These are phyloP conservation scores for Dactylella cylindrospora DNA, from an alignment of 2,329 filamentous ascomycete species.

Conservation along the genomic window DNA sequence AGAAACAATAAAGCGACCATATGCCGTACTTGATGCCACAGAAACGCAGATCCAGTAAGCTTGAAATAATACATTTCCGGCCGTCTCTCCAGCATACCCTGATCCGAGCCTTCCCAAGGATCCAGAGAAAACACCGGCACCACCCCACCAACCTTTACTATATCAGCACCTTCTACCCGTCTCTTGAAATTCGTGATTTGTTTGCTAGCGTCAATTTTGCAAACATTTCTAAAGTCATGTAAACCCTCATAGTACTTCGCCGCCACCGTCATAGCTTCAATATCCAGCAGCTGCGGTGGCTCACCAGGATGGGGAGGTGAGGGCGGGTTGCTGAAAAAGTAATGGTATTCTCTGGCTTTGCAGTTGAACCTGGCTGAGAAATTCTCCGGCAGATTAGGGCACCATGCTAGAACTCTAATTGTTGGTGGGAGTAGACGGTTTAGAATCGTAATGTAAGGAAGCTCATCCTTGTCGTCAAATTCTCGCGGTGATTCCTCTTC, in stretches of 20 bases:
- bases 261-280: slow-evolving; percentile 79
- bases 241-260: slow-evolving; percentile 77
- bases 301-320: slow-evolving; percentile 19
- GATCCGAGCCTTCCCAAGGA: slow-evolving; percentile 1
- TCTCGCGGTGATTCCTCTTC: slow-evolving; percentile 49
- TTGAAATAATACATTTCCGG: slow-evolving; percentile 77
- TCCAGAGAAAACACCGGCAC: slow-evolving; percentile 58
- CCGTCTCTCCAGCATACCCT: slow-evolving; percentile 14
- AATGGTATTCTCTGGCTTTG: slow-evolving; percentile 85
- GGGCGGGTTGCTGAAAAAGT: slow-evolving; percentile 90
- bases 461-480: slow-evolving; percentile 73
- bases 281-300: slow-evolving; percentile 76
- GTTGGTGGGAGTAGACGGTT: slow-evolving; percentile 86
- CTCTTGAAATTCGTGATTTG: slow-evolving; percentile 82
- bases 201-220: slow-evolving; percentile 87
- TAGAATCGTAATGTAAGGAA: slow-evolving; percentile 78
- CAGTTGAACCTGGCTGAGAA: slow-evolving; percentile 95
- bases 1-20: slow-evolving; percentile 93
- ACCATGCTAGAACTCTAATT: slow-evolving; percentile 91
- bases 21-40: slow-evolving; percentile 97
- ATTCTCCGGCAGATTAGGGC: slow-evolving; percentile 71
- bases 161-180: slow-evolving; percentile 75
- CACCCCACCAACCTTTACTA: slow-evolving; percentile 67
- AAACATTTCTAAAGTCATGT: slow-evolving; percentile 96
- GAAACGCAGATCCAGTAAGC: slow-evolving; percentile 84